phyloP scores from a whole-genome alignment of 2,329 filamentous ascomycete species.

The Aspergillus bombycis region DNA sequence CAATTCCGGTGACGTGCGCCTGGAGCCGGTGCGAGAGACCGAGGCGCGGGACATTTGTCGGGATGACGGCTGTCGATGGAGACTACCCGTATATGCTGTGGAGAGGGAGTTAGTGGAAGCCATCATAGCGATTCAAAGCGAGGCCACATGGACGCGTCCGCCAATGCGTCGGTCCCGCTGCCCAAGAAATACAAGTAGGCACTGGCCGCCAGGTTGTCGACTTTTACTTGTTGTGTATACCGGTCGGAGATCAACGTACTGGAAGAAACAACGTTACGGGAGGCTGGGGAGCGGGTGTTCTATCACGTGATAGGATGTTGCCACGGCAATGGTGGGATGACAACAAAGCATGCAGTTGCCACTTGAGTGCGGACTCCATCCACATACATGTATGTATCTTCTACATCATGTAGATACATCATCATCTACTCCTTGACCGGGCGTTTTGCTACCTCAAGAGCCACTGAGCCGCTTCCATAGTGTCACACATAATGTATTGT shows the following conservation, averaged over 20 bases:
- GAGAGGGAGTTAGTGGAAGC: conserved; percentile 43
- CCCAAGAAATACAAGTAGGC: conserved; percentile 2
- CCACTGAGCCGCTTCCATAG: neutral
- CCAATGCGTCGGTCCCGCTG: conserved; percentile 20
- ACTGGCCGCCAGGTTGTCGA: conserved; percentile 12
- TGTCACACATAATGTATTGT: neutral
- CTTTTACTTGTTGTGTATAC: conserved; percentile 17
- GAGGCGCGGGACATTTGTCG: conserved; percentile 43
- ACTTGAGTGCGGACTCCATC: neutral
- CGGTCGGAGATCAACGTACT: conserved; percentile 9
- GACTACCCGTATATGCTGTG: conserved; percentile 38
- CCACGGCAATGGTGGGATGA: conserved; percentile 4
- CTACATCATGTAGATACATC: neutral
- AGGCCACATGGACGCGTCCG: conserved; percentile 22
- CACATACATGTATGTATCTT: neutral
- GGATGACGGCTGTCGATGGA: conserved; percentile 38
- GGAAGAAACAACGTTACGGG: conserved; percentile 20
- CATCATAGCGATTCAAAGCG: conserved; percentile 28
- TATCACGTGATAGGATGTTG: conserved; percentile 13
- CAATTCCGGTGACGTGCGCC: conserved; percentile 36
- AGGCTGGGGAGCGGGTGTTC: conserved; percentile 17
- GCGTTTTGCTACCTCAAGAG: neutral
- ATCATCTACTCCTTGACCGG: neutral
- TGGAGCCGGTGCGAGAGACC: conserved; percentile 37
- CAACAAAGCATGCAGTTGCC: conserved; percentile 1